Evolutionary conservation across 352 stramenopile species (phyloP).

Genomic region (Pythium graminicola): DNA sequence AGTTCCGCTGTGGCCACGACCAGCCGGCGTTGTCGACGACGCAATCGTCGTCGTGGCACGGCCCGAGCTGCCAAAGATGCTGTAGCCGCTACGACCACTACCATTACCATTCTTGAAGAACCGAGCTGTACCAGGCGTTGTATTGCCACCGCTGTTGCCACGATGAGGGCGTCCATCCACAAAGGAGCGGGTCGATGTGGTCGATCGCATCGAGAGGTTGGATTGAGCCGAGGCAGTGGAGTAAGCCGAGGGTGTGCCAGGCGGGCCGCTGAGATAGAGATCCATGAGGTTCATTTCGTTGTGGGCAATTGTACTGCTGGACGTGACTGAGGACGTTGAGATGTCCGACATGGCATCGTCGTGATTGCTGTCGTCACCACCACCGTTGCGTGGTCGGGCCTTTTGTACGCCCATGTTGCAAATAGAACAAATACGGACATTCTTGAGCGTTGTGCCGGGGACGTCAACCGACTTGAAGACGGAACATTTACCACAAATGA

Average conservation of each 20-base stretch:
- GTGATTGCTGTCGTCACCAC: constrained; percentile 16
- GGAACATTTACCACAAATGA: constrained; percentile 85
- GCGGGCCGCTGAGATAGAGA: constrained; percentile 57
- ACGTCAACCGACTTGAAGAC: constrained; percentile 78
- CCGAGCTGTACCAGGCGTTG: constrained; percentile 14
- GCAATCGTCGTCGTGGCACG: constrained; percentile 6
- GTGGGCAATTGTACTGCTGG: constrained; percentile 67
- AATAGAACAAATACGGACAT: constrained; percentile 77
- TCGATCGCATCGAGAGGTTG: constrained; percentile 75
- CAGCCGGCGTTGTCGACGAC: constrained; percentile 14
- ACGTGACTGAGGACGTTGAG: constrained; percentile 73
- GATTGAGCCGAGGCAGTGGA: constrained; percentile 68
- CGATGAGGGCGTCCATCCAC: constrained; percentile 29
- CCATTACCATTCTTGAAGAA: constrained; percentile 22
- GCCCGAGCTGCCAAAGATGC: constrained; percentile 19
- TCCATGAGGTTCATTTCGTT: constrained; percentile 86
- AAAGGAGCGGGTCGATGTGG: constrained; percentile 54
- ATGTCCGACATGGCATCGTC: constrained; percentile 62
- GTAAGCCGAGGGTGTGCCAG: constrained; percentile 66
- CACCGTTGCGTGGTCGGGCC: constrained; percentile 15
- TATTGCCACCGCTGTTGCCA: neutral
- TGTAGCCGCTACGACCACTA: neutral
- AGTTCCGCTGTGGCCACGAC: constrained; percentile 19
- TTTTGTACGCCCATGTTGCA: constrained; percentile 85
- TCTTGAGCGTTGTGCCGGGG: constrained; percentile 72